phyloP scores from a whole-genome alignment of 768 basidiomycete genomes.

The Leccinum imitatum region DNA sequence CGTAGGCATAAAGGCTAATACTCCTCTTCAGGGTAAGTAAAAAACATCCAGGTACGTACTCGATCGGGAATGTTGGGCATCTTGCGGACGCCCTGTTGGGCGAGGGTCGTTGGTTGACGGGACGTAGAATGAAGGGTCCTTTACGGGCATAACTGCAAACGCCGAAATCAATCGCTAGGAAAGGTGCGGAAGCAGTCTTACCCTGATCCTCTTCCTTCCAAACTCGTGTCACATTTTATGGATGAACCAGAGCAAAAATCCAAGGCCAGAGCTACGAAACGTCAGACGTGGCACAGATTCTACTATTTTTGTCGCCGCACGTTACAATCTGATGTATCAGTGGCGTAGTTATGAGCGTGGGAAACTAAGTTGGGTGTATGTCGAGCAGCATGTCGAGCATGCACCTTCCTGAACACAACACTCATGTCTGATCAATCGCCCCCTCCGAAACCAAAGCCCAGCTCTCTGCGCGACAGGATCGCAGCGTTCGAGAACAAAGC shows the following conservation, averaged over 20 bases:
- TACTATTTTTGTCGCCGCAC: too few relatives aligned
- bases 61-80: constrained; percentile 9
- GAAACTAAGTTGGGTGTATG: constrained; percentile 13
- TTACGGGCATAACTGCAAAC: constrained; percentile 1
- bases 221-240: constrained; percentile 17
- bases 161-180: background rate
- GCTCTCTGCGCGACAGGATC: constrained; percentile 84
- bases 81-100: constrained; percentile 5
- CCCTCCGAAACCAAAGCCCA: constrained; percentile 63
- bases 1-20: background rate
- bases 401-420: constrained; percentile 14
- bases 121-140: constrained; percentile 6
- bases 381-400: constrained; percentile 22
- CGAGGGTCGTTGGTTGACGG: background rate
- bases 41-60: constrained; percentile 10
- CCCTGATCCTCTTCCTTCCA: background rate
- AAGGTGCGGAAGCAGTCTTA: background rate
- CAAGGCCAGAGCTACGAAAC: constrained; percentile 10
- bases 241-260: constrained; percentile 21
- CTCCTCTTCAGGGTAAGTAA: constrained; percentile 1
- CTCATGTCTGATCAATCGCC: constrained; percentile 62
- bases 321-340: too few relatives aligned
- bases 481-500: constrained; percentile 76
- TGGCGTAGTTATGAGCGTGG: constrained; percentile 19
- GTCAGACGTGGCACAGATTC: too few relatives aligned